Percentiles rank a stretch among this genome's conserved stretches.
Evolutionary conservation across 2,329 filamentous ascomycete genomes (phyloP).

Genomic region (Coniochaeta sp.): DNA sequence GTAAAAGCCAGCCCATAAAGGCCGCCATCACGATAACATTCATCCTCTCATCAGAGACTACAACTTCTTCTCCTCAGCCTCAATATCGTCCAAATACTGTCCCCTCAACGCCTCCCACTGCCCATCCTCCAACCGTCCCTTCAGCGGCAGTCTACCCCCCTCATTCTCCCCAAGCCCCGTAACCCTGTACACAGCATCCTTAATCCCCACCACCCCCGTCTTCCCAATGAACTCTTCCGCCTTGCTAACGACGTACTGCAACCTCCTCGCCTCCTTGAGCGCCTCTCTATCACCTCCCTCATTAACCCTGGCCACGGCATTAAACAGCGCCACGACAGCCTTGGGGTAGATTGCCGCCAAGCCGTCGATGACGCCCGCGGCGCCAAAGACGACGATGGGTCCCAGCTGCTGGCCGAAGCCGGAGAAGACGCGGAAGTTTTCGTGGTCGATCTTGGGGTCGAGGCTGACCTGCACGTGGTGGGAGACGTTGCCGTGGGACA

Average conservation of each 20-base stretch:
- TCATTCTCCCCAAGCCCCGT: conserved; percentile 50
- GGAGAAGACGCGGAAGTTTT: conserved; percentile 55
- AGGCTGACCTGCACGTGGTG: conserved; percentile 57
- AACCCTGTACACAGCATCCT: conserved; percentile 51
- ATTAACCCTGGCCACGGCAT: conserved; percentile 29
- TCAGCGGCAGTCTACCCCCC: conserved; percentile 52
- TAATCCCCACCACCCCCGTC: conserved; percentile 57
- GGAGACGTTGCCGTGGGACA: conserved; percentile 60
- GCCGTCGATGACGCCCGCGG: conserved; percentile 60
- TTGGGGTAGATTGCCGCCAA: conserved; percentile 59
- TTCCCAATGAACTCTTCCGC: conserved; percentile 57
- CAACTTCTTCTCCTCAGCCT: too few relatives aligned
- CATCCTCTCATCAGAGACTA: too few relatives aligned
- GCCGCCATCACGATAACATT: too few relatives aligned
- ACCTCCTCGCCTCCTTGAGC: conserved; percentile 41
- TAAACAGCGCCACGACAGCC: conserved; percentile 51
- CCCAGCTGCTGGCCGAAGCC: conserved; percentile 62
- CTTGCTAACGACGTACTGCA: conserved; percentile 55
- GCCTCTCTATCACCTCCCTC: conserved; percentile 11
- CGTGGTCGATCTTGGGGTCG: conserved; percentile 53
- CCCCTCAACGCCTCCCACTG: conserved; percentile 45
- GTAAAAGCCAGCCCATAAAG: too few relatives aligned
- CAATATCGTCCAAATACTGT: conserved; percentile 25
- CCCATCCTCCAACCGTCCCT: conserved; percentile 45
- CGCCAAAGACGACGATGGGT: conserved; percentile 55